phyloP scores from a whole-genome alignment of 768 basidiomycete genomes.

The Mycena polygramma region DNA sequence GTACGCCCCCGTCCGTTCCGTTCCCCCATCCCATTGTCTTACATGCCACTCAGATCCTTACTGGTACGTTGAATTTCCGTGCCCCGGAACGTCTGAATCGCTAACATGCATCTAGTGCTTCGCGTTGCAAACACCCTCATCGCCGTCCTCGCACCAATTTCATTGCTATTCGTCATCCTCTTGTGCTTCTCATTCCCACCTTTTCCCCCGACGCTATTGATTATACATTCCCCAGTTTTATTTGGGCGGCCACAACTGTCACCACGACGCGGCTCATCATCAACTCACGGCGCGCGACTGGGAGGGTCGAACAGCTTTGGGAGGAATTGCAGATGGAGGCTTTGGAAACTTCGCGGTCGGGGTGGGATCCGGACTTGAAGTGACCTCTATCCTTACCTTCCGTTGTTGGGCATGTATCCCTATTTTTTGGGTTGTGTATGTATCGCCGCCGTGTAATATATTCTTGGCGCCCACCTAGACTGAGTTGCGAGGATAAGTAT shows the following conservation, averaged over 20 bases:
- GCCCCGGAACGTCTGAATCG: no score
- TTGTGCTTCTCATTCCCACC: conserved; percentile 8
- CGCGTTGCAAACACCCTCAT: conserved; percentile 23
- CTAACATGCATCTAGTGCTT: background rate
- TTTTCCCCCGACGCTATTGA: background rate
- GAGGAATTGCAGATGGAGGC: no score
- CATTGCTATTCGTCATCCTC: conserved; percentile 24
- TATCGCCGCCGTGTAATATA: no score
- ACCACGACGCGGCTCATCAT: conserved; percentile 24
- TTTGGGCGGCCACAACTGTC: conserved; percentile 19
- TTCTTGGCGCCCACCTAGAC: no score
- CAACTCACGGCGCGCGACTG: conserved; percentile 18
- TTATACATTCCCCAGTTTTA: background rate
- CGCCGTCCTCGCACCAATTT: conserved; percentile 21
- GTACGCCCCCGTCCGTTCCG: background rate
- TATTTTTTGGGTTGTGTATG: no score
- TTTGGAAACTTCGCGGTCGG: no score
- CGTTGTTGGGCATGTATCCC: no score
- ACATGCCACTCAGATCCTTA: background rate
- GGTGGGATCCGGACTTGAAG: no score
- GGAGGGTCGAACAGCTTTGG: background rate
- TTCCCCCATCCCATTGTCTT: background rate
- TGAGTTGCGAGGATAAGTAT: no score
- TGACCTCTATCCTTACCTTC: no score
- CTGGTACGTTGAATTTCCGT: background rate